Percentiles rank a stretch among this genome's conserved stretches.
These are phyloP conservation scores for Phallus indusiatus DNA, from an alignment of 768 basidiomycete species.

Conservation along the genomic window DNA sequence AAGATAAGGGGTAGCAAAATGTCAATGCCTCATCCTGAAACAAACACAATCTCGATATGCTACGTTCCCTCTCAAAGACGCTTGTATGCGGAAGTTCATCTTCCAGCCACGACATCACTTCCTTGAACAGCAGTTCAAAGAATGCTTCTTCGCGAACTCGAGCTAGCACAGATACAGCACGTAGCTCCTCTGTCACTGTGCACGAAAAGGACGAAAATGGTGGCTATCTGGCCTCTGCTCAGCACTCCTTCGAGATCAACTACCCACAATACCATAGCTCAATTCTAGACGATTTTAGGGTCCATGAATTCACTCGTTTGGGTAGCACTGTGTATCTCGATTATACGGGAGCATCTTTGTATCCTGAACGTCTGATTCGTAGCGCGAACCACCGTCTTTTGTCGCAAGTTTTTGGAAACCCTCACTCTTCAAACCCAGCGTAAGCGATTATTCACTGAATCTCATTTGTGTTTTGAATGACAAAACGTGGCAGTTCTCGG, in stretches of 20 bases:
- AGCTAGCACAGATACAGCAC: not conserved
- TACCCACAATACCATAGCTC: constrained; percentile 50
- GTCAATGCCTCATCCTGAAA: not conserved
- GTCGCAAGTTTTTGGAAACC: constrained; percentile 64
- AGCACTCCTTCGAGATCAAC: not conserved
- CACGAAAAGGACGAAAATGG: not conserved
- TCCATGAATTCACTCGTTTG: constrained; percentile 50
- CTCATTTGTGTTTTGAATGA: not conserved
- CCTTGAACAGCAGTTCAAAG: not conserved
- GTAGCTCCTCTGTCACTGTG: not conserved
- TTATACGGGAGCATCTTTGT: constrained; percentile 77
- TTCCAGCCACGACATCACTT: not conserved
- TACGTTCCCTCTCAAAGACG: not conserved
- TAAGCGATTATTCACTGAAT: not conserved
- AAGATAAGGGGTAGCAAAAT: not conserved
- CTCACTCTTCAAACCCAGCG: constrained; percentile 41
- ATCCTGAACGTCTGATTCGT: constrained; percentile 66
- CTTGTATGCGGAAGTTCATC: not conserved
- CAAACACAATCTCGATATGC: not conserved
- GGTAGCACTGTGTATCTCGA: constrained; percentile 64
- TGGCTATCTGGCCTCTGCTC: not conserved
- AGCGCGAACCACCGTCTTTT: constrained; percentile 63
- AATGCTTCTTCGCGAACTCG: not conserved
- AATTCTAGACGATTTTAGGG: constrained; percentile 55
- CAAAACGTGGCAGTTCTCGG: constrained; percentile 42